Conservation (phyloP, 2,329 filamentous ascomycete genomes). For the Biscogniauxia marginata region DNA sequence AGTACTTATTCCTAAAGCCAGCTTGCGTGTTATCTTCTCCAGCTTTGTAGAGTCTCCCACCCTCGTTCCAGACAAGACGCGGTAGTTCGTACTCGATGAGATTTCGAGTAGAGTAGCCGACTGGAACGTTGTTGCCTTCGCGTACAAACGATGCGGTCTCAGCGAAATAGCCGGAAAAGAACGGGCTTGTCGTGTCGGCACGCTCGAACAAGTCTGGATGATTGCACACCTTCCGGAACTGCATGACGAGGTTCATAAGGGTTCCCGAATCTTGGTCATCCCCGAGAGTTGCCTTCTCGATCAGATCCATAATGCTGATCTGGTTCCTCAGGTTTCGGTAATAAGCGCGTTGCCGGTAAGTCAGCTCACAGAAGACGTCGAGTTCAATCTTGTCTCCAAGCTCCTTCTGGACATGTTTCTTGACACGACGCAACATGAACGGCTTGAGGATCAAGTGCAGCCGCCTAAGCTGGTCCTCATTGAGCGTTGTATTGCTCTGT, state of each 20-base stretch:
- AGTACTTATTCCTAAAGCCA: constrained; percentile 76
- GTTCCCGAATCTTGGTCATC: constrained; percentile 95
- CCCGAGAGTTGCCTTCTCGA: constrained; percentile 92
- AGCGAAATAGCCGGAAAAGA: constrained; percentile 81
- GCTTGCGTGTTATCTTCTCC: constrained; percentile 71
- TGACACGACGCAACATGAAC: constrained; percentile 98
- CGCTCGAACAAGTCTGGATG: constrained; percentile 96
- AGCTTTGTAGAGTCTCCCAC: constrained; percentile 71
- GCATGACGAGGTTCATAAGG: constrained; percentile 99
- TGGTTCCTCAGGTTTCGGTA: constrained; percentile 92
- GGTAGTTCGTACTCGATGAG: constrained; percentile 83
- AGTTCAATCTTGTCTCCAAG: constrained; percentile 97
- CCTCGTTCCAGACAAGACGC: constrained; percentile 76
- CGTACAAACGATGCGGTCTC: constrained; percentile 95
- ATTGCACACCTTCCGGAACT: constrained; percentile 99
- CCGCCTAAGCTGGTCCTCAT: constrained; percentile 94
- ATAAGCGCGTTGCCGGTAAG: constrained; percentile 91
- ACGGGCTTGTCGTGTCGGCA: constrained; percentile 84
- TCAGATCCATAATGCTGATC: constrained; percentile 97
- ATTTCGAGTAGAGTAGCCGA: constrained; percentile 85
- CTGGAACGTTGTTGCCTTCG: constrained; percentile 75
- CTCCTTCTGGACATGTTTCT: constrained; percentile 99
- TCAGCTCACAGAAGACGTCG: constrained; percentile 94
- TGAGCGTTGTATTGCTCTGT: constrained; percentile 98
- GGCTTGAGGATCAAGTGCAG: constrained; percentile 99